Conservation (phyloP, 768 basidiomycete species). For the Leucosporidium scottii region DNA sequence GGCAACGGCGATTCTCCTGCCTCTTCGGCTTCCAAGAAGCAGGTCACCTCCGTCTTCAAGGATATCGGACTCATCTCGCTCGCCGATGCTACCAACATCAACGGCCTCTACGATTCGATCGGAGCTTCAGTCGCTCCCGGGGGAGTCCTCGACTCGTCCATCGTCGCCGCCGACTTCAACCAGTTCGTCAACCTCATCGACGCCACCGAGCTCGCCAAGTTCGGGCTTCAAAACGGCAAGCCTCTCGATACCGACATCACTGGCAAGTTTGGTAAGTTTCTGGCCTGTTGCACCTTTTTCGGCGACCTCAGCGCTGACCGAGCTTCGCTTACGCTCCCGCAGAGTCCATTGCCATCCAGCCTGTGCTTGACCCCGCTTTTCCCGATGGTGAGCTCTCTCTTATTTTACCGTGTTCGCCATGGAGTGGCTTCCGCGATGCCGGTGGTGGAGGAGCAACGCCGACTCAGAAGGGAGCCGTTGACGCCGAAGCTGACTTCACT, state of each 20-base stretch:
- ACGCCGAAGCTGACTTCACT: too few species aligned
- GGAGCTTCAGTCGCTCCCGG: conserved; percentile 50
- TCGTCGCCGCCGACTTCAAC: conserved; percentile 54
- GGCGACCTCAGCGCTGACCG: background rate
- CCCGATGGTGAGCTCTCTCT: conserved; percentile 44
- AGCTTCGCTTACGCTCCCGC: too few species aligned
- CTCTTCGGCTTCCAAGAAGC: conserved; percentile 51
- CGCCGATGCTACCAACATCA: conserved; percentile 56
- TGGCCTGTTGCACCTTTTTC: background rate
- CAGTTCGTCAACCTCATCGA: conserved; percentile 56
- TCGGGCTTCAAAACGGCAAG: conserved; percentile 52
- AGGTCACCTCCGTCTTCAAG: conserved; percentile 41
- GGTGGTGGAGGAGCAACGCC: background rate
- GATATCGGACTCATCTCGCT: conserved; percentile 58
- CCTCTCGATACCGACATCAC: conserved; percentile 44
- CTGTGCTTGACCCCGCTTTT: conserved; percentile 49
- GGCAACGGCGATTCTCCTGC: conserved; percentile 53
- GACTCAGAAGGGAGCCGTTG: background rate
- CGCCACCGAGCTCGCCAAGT: conserved; percentile 52
- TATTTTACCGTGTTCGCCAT: too few species aligned
- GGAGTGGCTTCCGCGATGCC: too few species aligned
- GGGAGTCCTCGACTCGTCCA: conserved; percentile 48
- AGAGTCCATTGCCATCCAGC: conserved; percentile 55
- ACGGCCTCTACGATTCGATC: conserved; percentile 53
- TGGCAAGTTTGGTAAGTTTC: conserved; percentile 53